These are phyloP conservation scores for Metschnikowia lunata DNA, from an alignment of 805 yeast genomes.

Conservation along the genomic window DNA sequence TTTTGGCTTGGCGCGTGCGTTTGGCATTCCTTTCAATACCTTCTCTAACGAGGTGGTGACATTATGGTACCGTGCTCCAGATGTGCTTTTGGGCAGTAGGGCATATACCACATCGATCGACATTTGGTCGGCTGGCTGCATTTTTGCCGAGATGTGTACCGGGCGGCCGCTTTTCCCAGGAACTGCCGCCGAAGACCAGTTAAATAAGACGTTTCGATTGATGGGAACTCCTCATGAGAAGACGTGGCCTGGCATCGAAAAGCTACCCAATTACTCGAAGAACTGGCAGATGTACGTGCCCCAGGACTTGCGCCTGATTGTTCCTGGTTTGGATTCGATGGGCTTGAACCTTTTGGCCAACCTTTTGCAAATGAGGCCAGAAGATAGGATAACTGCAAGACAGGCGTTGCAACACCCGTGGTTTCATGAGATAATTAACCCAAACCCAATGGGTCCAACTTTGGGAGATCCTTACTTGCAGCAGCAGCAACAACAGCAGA, in stretches of 20 bases:
- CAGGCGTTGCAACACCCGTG: constrained; percentile 68
- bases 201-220: constrained; percentile 82
- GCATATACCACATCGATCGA: constrained; percentile 96
- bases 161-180: constrained; percentile 97
- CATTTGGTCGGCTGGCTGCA: constrained; percentile 98
- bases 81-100: constrained; percentile 89
- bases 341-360: constrained; percentile 64
- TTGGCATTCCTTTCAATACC: constrained; percentile 96
- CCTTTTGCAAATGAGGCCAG: constrained; percentile 58
- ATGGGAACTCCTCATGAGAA: constrained; percentile 96
- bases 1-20: constrained; percentile 95
- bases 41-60: constrained; percentile 97
- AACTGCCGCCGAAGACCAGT: constrained; percentile 91
- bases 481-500: constrained; percentile 12
- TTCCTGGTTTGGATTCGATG: constrained; percentile 65
- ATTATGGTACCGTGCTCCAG: constrained; percentile 97
- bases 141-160: constrained; percentile 97
- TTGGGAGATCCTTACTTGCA: constrained; percentile 31
- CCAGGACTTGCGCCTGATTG: constrained; percentile 70
- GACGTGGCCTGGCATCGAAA: constrained; percentile 96
- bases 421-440: constrained; percentile 68
- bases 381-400: constrained; percentile 54
- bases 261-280: constrained; percentile 78
- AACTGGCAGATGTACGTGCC: constrained; percentile 84
- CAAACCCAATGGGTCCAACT: constrained; percentile 31